A percentile compares a stretch with the other conserved stretches of the same genome.
Conservation (phyloP, 108 stramenopile species). For the Cyclostephanos invisitatus region DNA sequence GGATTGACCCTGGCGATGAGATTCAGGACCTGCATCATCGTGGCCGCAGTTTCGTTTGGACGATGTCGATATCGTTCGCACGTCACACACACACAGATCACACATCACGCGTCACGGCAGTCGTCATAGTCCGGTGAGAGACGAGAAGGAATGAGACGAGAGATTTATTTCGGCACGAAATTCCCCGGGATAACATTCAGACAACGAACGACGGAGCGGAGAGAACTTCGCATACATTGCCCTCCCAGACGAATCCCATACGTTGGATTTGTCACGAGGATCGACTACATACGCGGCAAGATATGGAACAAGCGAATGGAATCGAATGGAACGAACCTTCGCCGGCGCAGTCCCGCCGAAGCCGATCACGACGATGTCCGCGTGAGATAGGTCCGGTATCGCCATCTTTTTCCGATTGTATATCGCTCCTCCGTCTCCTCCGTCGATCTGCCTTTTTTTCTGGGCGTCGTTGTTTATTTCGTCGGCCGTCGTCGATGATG, state of each 20-base stretch:
- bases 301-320: neutral
- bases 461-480: too few relatives aligned
- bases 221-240: too few relatives aligned
- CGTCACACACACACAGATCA: constrained; percentile 1
- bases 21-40: constrained; percentile 70
- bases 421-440: neutral
- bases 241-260: too few relatives aligned
- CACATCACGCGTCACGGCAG: too few relatives aligned
- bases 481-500: neutral
- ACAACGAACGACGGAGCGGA: too few relatives aligned
- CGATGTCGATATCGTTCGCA: neutral
- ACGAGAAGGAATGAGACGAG: neutral
- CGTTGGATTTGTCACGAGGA: too few relatives aligned
- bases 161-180: too few relatives aligned
- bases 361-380: constrained; percentile 58
- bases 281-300: too few relatives aligned
- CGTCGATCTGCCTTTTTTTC: neutral
- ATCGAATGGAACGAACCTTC: constrained; percentile 16
- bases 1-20: constrained; percentile 54
- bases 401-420: neutral
- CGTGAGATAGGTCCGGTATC: constrained; percentile 15
- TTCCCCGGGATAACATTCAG: too few relatives aligned
- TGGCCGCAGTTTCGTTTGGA: too few relatives aligned
- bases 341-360: constrained; percentile 77
- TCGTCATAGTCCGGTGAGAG: constrained; percentile 1